phyloP scores from a whole-genome alignment of 495 filamentous ascomycete genomes.

The Neurospora sp. region DNA sequence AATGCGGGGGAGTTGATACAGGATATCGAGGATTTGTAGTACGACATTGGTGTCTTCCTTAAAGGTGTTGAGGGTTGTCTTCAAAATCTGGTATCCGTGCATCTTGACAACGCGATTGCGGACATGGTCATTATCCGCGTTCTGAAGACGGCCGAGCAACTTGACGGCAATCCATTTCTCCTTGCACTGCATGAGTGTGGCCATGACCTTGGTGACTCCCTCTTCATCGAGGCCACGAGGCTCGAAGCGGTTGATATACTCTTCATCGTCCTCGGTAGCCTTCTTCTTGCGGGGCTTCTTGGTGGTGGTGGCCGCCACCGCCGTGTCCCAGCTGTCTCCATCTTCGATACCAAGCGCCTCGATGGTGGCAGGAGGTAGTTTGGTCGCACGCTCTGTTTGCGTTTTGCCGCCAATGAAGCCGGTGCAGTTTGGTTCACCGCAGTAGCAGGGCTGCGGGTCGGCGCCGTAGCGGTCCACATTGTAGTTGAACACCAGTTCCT shows the following conservation, averaged over 20 bases:
- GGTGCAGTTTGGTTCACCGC: conserved; percentile 86
- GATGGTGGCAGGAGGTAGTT: conserved; percentile 80
- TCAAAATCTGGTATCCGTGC: conserved; percentile 94
- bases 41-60: conserved; percentile 82
- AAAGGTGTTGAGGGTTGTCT: conserved; percentile 71
- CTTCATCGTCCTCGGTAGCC: conserved; percentile 87
- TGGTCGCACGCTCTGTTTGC: conserved; percentile 90
- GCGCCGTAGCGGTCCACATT: conserved; percentile 98
- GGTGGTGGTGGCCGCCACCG: conserved; percentile 41
- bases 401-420: conserved; percentile 97
- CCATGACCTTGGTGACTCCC: conserved; percentile 96
- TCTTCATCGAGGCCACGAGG: conserved; percentile 76
- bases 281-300: conserved; percentile 91
- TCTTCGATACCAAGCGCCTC: conserved; percentile 96
- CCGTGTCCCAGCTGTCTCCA: conserved; percentile 81
- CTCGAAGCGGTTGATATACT: conserved; percentile 86
- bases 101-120: conserved; percentile 84
- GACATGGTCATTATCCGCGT: conserved; percentile 80
- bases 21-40: conserved; percentile 80
- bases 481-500: conserved; percentile 99
- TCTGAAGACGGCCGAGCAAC: conserved; percentile 79
- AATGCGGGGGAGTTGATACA: conserved; percentile 78
- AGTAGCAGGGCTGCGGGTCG: conserved; percentile 94
- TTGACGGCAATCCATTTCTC: conserved; percentile 99
- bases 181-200: conserved; percentile 94